phyloP scores from a whole-genome alignment of 2,329 filamentous ascomycete species.

The Gaeumannomyces sp. region DNA sequence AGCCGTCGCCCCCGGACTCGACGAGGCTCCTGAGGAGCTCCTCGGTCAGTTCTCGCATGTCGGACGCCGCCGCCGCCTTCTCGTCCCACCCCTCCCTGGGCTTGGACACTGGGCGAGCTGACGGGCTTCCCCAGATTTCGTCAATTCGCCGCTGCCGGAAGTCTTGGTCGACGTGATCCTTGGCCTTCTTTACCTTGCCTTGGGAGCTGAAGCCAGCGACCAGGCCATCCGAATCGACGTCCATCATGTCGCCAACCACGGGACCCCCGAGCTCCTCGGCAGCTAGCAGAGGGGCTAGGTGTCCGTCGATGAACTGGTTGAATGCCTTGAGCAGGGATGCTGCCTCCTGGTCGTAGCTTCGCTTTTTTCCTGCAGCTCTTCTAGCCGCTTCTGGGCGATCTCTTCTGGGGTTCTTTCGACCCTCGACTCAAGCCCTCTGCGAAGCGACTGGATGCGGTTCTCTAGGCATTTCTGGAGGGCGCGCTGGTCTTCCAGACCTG shows the following conservation, averaged over 20 bases:
- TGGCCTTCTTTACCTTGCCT: constrained; percentile 46
- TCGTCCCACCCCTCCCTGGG: constrained; percentile 33
- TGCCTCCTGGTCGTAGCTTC: constrained; percentile 54
- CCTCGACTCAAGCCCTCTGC: constrained; percentile 48
- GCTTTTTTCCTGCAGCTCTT: constrained; percentile 53
- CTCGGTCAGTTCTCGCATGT: constrained; percentile 56
- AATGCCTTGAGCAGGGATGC: constrained; percentile 56
- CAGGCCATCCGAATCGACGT: constrained; percentile 54
- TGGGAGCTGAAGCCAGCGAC: constrained; percentile 54
- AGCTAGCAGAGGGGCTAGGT: constrained; percentile 69
- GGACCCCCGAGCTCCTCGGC: constrained; percentile 80
- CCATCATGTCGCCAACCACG: constrained; percentile 68
- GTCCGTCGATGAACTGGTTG: constrained; percentile 63
- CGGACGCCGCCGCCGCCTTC: constrained; percentile 42
- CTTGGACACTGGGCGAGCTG: constrained; percentile 13
- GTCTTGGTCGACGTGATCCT: constrained; percentile 35
- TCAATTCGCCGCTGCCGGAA: constrained; percentile 56
- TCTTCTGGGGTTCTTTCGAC: constrained; percentile 55
- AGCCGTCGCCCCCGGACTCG: constrained; percentile 47
- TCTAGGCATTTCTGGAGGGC: constrained; percentile 47
- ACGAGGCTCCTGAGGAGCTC: constrained; percentile 53
- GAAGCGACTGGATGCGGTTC: constrained; percentile 53
- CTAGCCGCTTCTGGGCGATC: constrained; percentile 56
- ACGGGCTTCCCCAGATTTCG: constrained; percentile 50
- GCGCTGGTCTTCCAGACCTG: constrained; percentile 47